Percentiles rank a stretch among this genome's conserved stretches.
Evolutionary conservation across 495 filamentous ascomycete species (phyloP).

Genomic region (Hypoxylon intermedium): DNA sequence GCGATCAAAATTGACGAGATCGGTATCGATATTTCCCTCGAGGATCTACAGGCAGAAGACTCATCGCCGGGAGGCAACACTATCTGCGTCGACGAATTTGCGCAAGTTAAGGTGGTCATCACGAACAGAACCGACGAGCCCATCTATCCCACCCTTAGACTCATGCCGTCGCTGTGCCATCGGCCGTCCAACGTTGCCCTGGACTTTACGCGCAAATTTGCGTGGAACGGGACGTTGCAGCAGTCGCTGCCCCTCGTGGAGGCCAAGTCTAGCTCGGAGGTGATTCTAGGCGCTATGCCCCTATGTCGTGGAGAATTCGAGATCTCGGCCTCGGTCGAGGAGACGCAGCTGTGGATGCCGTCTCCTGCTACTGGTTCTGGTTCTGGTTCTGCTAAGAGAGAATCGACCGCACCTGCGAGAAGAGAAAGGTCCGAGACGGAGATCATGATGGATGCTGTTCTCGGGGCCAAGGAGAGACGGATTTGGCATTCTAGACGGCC

Average conservation of each 20-base stretch:
- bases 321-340: slow-evolving; percentile 80
- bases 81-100: slow-evolving; percentile 73
- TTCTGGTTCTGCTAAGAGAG: too few relatives aligned
- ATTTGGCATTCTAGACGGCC: slow-evolving; percentile 75
- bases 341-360: slow-evolving; percentile 62
- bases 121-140: slow-evolving; percentile 73
- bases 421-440: slow-evolving; percentile 40
- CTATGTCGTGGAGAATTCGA: slow-evolving; percentile 85
- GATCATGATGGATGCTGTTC: slow-evolving; percentile 57
- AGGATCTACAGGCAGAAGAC: slow-evolving; percentile 35
- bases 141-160: slow-evolving; percentile 74
- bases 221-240: slow-evolving; percentile 85
- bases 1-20: slow-evolving; percentile 83
- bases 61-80: slow-evolving; percentile 49
- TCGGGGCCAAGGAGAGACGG: slow-evolving; percentile 68
- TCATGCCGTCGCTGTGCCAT: slow-evolving; percentile 78
- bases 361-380: slow-evolving; percentile 12
- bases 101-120: slow-evolving; percentile 70
- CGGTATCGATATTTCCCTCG: slow-evolving; percentile 67
- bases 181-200: slow-evolving; percentile 76
- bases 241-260: slow-evolving; percentile 68
- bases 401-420: background rate
- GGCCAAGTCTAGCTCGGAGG: slow-evolving; percentile 60
- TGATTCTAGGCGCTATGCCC: slow-evolving; percentile 70
- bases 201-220: slow-evolving; percentile 82